Evolutionary conservation across 805 yeast species (phyloP), one percentile per base, ranked within the genome.

Genomic region (Ogataea paradorogensis): DNA sequence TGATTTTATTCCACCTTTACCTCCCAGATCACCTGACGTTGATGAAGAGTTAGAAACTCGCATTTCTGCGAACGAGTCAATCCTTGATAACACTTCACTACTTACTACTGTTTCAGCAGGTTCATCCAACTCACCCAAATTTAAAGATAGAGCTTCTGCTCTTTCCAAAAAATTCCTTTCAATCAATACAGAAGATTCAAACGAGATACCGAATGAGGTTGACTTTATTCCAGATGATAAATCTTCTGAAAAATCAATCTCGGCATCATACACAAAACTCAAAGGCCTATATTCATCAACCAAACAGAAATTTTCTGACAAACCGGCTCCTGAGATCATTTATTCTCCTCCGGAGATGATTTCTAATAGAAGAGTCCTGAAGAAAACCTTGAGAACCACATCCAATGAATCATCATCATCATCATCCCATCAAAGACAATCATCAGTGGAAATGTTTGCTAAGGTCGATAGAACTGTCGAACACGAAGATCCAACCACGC

Each of bases 281-380:
- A 85, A 84, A 1, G 80, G 74, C 46, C 82, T 91, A 87, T 84
- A 84, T 50, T 71, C 70, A 38, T 77, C 70, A 25, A 73, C 73
- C 40, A 74, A 67, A 15, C 51, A 56, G 50, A 42, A 35, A 30
- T 15, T 43, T 7, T 24, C 52, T 14, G 45, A 50, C 29, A 29
- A 35, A 30, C 20, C 15, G n/a, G 3, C 25, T 9, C 7, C 42
- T n/a, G 27, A 28, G 3, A 25, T 23, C 25, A 23, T 30, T 23
- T 61, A 60, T 38, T 46, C 44, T 2, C 75, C 81, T 0, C 86
- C 86, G 0, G 85, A 80, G 53, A 81, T 81, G 87, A 81, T 81
- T n/a, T 67, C 74, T 30, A 76, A 68, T 20, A 64, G 85, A 54
- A 66, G 84, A 33, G 15, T 21, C 2, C 15, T 35, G 26, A 30